phyloP scores from a whole-genome alignment of 176 grass and related monocot genomes.

The Bromus sterilis region DNA sequence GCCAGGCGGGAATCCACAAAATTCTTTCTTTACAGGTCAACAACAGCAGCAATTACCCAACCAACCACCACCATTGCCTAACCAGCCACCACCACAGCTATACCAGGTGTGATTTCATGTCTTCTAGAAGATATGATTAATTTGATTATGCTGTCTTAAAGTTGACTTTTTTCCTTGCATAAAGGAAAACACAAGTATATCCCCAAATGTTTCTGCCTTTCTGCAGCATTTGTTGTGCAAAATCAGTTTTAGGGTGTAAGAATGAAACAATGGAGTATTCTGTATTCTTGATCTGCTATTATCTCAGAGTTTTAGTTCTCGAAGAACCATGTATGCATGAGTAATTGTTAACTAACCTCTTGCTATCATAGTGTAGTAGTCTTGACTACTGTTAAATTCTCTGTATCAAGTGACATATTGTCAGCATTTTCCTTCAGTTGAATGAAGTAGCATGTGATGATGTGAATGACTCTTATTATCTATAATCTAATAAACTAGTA shows the following conservation, averaged over 20 bases:
- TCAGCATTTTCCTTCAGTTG: neutral
- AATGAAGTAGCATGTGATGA: neutral
- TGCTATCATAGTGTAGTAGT: neutral
- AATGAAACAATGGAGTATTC: neutral
- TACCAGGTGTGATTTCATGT: slow-evolving; percentile 58
- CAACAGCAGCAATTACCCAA: slow-evolving; percentile 57
- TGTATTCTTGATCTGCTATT: slow-evolving; percentile 7
- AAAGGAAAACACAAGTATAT: slow-evolving; percentile 5
- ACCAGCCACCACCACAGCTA: slow-evolving; percentile 70
- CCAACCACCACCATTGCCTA: slow-evolving; percentile 48
- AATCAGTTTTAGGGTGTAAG: neutral
- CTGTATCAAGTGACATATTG: neutral
- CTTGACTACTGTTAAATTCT: neutral
- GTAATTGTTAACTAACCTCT: neutral
- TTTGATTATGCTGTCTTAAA: neutral
- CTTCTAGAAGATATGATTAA: neutral
- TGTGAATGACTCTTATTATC: neutral
- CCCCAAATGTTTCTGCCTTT: neutral
- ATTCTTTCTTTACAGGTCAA: slow-evolving; percentile 64
- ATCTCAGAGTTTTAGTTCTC: neutral
- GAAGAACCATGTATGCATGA: neutral
- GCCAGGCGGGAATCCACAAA: slow-evolving; percentile 54
- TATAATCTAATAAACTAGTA: neutral
- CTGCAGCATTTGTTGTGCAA: neutral
- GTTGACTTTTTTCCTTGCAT: neutral